phyloP scores from a whole-genome alignment of 1,139 yeast species.

The Kazachstania sp. region DNA sequence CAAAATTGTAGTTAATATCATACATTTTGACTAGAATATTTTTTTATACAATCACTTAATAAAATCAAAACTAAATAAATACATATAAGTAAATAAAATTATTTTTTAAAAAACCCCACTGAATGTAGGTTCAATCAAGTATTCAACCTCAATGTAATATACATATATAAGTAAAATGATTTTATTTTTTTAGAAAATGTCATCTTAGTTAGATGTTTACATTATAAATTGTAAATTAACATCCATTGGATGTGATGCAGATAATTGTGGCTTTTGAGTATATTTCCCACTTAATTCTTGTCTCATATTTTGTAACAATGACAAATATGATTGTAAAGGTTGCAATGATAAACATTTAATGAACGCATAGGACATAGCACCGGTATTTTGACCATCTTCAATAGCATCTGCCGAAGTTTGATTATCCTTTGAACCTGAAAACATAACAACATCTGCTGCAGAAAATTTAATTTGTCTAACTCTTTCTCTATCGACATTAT shows the following conservation, averaged over 20 bases:
- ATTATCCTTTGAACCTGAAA: conserved; percentile 87
- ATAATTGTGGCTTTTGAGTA: conserved; percentile 82
- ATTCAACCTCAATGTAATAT: too few relatives aligned
- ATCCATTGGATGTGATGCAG: conserved; percentile 79
- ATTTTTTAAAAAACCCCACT: too few relatives aligned
- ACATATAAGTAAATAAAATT: too few relatives aligned
- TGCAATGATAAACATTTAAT: conserved; percentile 57
- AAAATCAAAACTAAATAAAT: too few relatives aligned
- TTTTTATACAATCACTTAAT: too few relatives aligned
- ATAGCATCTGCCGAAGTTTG: conserved; percentile 74
- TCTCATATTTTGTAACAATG: conserved; percentile 76
- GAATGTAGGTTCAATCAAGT: too few relatives aligned
- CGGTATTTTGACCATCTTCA: conserved; percentile 72
- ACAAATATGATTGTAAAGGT: conserved; percentile 68
- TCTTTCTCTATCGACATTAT: conserved; percentile 34
- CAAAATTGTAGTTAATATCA: too few relatives aligned
- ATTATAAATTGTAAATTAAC: conserved; percentile 54
- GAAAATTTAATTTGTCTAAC: conserved; percentile 58
- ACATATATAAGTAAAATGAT: too few relatives aligned
- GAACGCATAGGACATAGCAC: conserved; percentile 93
- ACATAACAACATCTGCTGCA: conserved; percentile 78
- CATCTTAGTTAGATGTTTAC: conserved; percentile 3
- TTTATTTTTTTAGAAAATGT: too few relatives aligned
- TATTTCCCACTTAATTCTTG: conserved; percentile 58
- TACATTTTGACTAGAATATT: too few relatives aligned